Conservation (phyloP, 352 stramenopile genomes). For the Thraustotheca clavata region DNA sequence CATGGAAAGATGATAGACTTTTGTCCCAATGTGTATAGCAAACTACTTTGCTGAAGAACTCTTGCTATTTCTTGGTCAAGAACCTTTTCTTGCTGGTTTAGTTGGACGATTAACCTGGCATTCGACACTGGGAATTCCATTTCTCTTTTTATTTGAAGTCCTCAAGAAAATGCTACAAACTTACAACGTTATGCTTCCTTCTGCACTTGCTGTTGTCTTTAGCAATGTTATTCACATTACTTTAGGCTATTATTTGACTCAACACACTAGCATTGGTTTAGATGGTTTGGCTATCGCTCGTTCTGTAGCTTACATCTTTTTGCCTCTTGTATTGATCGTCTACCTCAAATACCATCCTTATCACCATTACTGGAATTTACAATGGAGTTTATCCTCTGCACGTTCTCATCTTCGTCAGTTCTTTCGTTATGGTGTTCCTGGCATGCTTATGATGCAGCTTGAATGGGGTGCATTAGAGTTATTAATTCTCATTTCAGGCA, state of each 20-base stretch:
- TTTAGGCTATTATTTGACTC: conserved; percentile 67
- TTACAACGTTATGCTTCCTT: conserved; percentile 67
- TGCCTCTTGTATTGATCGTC: conserved; percentile 48
- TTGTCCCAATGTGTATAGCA: conserved; percentile 48
- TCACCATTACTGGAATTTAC: conserved; percentile 43
- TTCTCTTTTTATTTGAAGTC: conserved; percentile 75
- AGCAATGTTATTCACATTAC: conserved; percentile 67
- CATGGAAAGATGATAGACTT: too few relatives aligned
- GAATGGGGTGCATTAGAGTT: conserved; percentile 75
- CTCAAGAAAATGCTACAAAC: conserved; percentile 79
- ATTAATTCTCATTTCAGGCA: conserved; percentile 52
- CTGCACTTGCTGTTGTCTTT: conserved; percentile 60
- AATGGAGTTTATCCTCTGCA: conserved; percentile 45
- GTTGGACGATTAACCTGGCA: conserved; percentile 56
- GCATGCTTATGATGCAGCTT: conserved; percentile 55
- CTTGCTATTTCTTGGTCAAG: conserved; percentile 55
- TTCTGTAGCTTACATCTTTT: conserved; percentile 39
- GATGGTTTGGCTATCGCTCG: conserved; percentile 65
- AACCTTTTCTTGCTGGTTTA: conserved; percentile 39
- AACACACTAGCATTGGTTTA: conserved; percentile 62
- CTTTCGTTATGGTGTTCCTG: conserved; percentile 45
- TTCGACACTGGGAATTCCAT: conserved; percentile 56
- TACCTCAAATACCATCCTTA: conserved; percentile 45
- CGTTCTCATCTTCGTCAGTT: conserved; percentile 41
- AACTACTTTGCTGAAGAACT: conserved; percentile 65